Evolutionary conservation across 495 filamentous ascomycete species (phyloP), one percentile per base, ranked within the genome.

Genomic region (Daldinia loculata): DNA sequence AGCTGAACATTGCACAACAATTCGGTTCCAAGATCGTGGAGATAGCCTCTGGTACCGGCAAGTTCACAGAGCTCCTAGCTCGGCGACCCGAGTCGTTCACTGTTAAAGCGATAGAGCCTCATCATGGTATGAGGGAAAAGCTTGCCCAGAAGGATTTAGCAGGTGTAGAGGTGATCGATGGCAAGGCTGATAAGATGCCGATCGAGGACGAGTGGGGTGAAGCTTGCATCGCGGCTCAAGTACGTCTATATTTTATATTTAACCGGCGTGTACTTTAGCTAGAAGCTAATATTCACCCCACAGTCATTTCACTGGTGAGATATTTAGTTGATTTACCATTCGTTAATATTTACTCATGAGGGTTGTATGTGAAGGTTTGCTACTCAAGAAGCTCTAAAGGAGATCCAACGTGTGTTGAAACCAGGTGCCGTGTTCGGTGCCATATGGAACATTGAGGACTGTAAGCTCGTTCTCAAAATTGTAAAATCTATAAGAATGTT

Each of bases 361-460:
- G 27, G 0, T 57, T 27, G 11, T 32, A 15, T 9, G 26, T 30
- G 4, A 41, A 89, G 89, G 88, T 91, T 91, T 75, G 86, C 89
- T 26, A 88, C 80, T 52, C 76, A 81, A 11, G 81, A 84, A 19
- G 75, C 89, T 4, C 77, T 92, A 26, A 79, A 80, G 39, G 85
- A 89, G 50, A 87, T 92, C 6, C 81, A 89, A 62, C 84, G 87
- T 41, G 82, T 88, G 0, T 72, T 92, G 30, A 80, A 75, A 26
- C 83, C 84, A 0, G 81, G 80, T 15, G 86, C 83, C 19, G 74
- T 74, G 1, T 77, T 92, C 12, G 89, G 85, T 4, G 80, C 89
- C 76, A 87, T 91, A 17, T 91, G 89, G 86, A 90, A 91, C 55
- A 77, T 88, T 52, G 89, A 91, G 76, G 89, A 90, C 61, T 90